Percentiles rank a stretch among this genome's conserved stretches.
These are phyloP conservation scores for Caloboletus inedulis DNA, from an alignment of 1,284 basidiomycete species.

Conservation along the genomic window DNA sequence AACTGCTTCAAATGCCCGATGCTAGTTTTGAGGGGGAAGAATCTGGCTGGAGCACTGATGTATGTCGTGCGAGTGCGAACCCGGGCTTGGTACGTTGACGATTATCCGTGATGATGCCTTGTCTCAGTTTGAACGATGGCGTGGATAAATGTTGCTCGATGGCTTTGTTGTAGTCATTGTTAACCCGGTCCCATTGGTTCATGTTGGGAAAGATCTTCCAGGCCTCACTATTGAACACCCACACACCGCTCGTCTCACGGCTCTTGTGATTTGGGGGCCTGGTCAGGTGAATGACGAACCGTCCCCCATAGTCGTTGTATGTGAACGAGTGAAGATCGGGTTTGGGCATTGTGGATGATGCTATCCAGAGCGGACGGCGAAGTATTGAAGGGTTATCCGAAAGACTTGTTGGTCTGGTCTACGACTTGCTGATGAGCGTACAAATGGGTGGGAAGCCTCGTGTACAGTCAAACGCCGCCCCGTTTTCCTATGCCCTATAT, in stretches of 20 bases:
- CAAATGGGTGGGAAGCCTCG: neutral
- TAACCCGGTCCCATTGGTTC: neutral
- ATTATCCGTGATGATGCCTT: neutral
- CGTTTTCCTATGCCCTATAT: neutral
- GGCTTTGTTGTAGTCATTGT: fast-evolving
- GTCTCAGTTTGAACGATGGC: fast-evolving
- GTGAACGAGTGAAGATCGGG: neutral
- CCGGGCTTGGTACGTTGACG: neutral
- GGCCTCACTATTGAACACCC: neutral
- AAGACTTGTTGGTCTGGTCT: neutral
- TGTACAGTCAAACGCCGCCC: neutral
- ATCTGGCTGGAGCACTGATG: neutral
- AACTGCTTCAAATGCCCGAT: neutral
- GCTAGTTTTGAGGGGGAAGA: neutral
- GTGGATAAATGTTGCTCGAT: fast-evolving
- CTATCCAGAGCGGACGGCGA: neutral
- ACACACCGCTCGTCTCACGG: neutral
- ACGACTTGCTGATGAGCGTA: neutral
- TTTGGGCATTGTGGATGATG: neutral
- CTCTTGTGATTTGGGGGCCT: neutral
- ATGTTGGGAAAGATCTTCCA: slow-evolving; percentile 1
- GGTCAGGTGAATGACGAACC: neutral
- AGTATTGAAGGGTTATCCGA: neutral
- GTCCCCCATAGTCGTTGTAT: fast-evolving
- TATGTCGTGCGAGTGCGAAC: neutral